Evolutionary conservation across 495 filamentous ascomycete genomes (phyloP), one percentile per base, ranked within the genome.

Genomic region (Trichocladium antarcticum): DNA sequence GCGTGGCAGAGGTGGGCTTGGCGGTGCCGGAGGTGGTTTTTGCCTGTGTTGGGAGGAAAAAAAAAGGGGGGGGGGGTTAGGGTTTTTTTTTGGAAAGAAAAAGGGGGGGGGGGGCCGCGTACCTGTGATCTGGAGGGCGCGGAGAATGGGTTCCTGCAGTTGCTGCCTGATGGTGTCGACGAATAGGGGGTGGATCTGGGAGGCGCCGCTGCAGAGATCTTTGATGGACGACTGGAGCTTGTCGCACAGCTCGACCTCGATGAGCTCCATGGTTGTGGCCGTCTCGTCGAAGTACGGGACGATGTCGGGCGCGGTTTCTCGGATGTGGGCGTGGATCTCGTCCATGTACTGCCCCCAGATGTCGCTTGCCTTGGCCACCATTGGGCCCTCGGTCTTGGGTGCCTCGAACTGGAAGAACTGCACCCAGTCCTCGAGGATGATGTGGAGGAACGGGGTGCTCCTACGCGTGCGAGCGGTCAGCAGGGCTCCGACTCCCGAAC

Each of bases 281-380:
- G 19, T 39, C 15, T 34, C 34, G 1, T 17, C 11, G 3, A 53
- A 48, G 9, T 51, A 29, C 0, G 46, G 42, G 1, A 47, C 1
- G 10, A 57, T 47, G 11, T 41, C 46, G 1, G 55, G 50, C 3
- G 46, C 46, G 11, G 31, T 50, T 12, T 8, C 21, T 0, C 20
- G 7, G 29, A 57, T 24, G 6, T 35, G 45, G 2, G 4, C 1
- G 12, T 21, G 37, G 5, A 61, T 10, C 11, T 55, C 40, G 11
- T 44, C 6, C 5, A 58, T 20, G 20, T 56, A 54, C 6, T 29
- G 20, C 0, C 15, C 34, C 55, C 55, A 61, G 6, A 46, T 45
- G 2, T 37, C 20, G 14, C 39, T 36, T 19, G 50, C 31, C 21
- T 7, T 27, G 7, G 37, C 28, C 49, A 32, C 9, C 16, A 55